phyloP scores from a whole-genome alignment of 495 filamentous ascomycete genomes.

The Hyphodiscus hymeniophilus region DNA sequence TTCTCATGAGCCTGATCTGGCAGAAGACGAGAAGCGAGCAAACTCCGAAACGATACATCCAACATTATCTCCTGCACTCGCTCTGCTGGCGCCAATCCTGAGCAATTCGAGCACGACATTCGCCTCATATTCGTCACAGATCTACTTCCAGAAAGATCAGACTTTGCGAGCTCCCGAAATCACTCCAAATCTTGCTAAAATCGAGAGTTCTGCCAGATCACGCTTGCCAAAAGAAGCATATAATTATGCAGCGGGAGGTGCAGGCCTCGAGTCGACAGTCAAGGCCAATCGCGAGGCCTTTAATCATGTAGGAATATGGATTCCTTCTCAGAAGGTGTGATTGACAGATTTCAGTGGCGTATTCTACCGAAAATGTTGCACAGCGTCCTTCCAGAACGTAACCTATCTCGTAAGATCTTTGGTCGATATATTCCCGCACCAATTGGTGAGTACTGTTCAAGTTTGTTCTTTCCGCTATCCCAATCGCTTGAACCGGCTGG shows the following conservation, averaged over 20 bases:
- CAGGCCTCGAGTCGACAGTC: background rate
- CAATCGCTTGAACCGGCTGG: background rate
- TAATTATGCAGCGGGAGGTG: background rate
- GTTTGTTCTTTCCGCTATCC: background rate
- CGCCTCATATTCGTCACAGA: background rate
- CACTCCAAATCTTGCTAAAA: background rate
- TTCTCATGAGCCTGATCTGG: too few species aligned
- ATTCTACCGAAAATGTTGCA: background rate
- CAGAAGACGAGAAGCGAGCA: too few species aligned
- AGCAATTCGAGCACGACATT: too few species aligned
- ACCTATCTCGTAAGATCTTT: background rate
- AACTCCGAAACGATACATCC: too few species aligned
- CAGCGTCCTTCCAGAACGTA: background rate
- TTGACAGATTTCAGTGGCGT: background rate
- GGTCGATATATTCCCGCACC: background rate
- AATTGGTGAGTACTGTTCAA: background rate
- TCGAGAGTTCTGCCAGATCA: background rate
- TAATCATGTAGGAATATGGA: too few species aligned
- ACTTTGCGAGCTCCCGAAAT: constrained; percentile 40
- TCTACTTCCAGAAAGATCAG: constrained; percentile 32
- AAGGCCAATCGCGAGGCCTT: background rate
- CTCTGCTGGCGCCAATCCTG: too few species aligned
- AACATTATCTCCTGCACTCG: too few species aligned
- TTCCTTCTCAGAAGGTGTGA: too few species aligned
- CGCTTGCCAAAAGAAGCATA: background rate